Base-by-base conservation (phyloP, 768 basidiomycete genomes). In the Sutorius australiensis region DNA sequence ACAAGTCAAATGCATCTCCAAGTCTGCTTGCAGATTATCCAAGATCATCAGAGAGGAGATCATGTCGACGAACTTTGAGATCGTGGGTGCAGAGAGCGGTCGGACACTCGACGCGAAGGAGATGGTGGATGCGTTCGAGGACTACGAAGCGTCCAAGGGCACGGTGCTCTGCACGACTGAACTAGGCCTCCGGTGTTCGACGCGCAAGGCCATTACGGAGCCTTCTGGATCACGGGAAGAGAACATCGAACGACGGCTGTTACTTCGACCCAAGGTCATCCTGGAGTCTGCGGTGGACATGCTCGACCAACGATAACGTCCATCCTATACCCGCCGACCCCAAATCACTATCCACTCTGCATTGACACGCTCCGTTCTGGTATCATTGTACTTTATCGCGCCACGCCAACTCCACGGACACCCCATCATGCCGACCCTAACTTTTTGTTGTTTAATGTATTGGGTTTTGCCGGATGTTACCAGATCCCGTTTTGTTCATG, bases 191-290 rank as follows among this genome's bases (percentile, higher is more conserved):
- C 74, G 79, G 46, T 88, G 88, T 54, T 78, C 79, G 39, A 86
- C 83, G 38, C 73, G 77, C 48, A 77, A 74, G 40, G 38, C 57
- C 16, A 61, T 17, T 13, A 31, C 48, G 27, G 66, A 72, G 21
- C 46, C 52, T 8, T 52, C 31, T 32, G 53, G 61, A 21, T 67
- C 65, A 12, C 75, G 69, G 7, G 79, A 75, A 30, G 77, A 74
- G 32, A 66, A 60, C 24, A 66, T 82, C 39, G 87, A 88, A 47
- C 76, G 77, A 55, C 77, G 83, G 60, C 67, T 83, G 48, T 68
- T 90, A 46, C 71, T 89, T 52, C 76, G 76, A 63, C 87, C 88
- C n/a, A 89, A 87, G 66, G 86, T 89, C 3, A 81, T 90, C 37
- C 68, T 89, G 51, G 87, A 89, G 62, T 83, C 82, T n/a, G 84